Percentiles rank a stretch among this genome's conserved stretches.
Evolutionary conservation across 1,284 basidiomycete species (phyloP).

Genomic region (Malassezia caprae): DNA sequence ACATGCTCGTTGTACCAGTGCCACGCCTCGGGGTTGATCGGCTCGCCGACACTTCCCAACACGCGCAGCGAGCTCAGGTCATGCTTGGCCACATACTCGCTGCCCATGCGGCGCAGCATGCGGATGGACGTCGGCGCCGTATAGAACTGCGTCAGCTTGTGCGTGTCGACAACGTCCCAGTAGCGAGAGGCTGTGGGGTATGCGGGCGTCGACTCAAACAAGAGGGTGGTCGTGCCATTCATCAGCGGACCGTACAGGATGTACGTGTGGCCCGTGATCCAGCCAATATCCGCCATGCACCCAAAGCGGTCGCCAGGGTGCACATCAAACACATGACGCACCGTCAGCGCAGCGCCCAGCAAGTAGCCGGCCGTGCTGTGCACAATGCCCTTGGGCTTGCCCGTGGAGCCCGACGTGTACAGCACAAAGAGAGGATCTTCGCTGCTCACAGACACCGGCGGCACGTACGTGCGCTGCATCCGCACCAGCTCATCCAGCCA

Average conservation of each 20-base stretch:
- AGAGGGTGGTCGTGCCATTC: constrained; percentile 80
- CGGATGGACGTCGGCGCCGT: constrained; percentile 58
- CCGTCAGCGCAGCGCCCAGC: constrained; percentile 75
- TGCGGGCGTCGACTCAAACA: constrained; percentile 93
- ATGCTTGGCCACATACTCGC: constrained; percentile 72
- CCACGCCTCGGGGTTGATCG: constrained; percentile 99
- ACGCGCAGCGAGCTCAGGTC: constrained; percentile 77
- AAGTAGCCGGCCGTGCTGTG: constrained; percentile 91
- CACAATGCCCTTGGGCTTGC: constrained; percentile 93
- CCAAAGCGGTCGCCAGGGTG: constrained; percentile 66
- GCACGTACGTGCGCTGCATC: constrained; percentile 78
- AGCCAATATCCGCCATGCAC: constrained; percentile 97
- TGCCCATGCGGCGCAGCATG: constrained; percentile 75
- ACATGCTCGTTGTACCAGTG: constrained; percentile 96
- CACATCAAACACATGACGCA: constrained; percentile 93
- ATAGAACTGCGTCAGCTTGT: constrained; percentile 65
- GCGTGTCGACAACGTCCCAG: constrained; percentile 89
- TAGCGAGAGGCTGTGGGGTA: constrained; percentile 92
- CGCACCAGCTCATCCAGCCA: constrained; percentile 92
- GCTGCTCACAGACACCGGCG: constrained; percentile 71
- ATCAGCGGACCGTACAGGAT: constrained; percentile 91
- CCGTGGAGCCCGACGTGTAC: constrained; percentile 86
- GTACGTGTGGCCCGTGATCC: constrained; percentile 98
- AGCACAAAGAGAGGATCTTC: constrained; percentile 97
- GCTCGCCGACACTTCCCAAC: constrained; percentile 87